Percentiles rank a stretch among this genome's conserved stretches.
Evolutionary conservation across 495 filamentous ascomycete genomes (phyloP).

Genomic region (Penicillium flavigenum): DNA sequence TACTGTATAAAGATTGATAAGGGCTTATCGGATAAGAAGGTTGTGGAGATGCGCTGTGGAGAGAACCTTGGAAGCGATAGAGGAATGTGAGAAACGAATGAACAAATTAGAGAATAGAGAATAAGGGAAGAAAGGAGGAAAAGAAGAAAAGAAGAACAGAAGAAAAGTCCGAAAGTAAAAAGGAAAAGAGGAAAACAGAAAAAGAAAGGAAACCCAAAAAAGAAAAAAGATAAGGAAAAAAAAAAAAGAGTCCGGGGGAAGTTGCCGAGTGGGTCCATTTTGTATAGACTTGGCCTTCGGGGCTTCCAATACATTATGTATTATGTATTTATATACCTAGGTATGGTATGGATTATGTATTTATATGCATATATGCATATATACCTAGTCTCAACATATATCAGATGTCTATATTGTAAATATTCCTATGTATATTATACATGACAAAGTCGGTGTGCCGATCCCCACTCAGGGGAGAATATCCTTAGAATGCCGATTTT

Average conservation of each 20-base stretch:
- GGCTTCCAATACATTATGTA: no score
- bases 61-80: constrained; percentile 2
- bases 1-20: constrained; percentile 17
- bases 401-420: no score
- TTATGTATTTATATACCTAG: no score
- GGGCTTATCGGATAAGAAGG: constrained; percentile 26
- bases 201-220: constrained; percentile 2
- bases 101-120: constrained; percentile 1
- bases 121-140: neutral
- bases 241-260: constrained; percentile 17
- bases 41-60: neutral
- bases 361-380: neutral
- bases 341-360: no score
- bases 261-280: constrained; percentile 9
- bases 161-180: neutral
- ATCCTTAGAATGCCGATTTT: constrained; percentile 16
- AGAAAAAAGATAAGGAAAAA: constrained; percentile 4
- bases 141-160: neutral
- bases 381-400: no score
- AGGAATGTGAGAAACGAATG: constrained; percentile 3
- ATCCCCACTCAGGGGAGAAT: constrained; percentile 24
- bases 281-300: neutral
- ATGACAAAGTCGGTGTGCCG: constrained; percentile 13
- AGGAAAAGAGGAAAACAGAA: constrained; percentile 8
- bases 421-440: neutral